Base-by-base conservation (phyloP, 129 eudicot genomes). In the Chrysanthemum lavandulifolium region DNA sequence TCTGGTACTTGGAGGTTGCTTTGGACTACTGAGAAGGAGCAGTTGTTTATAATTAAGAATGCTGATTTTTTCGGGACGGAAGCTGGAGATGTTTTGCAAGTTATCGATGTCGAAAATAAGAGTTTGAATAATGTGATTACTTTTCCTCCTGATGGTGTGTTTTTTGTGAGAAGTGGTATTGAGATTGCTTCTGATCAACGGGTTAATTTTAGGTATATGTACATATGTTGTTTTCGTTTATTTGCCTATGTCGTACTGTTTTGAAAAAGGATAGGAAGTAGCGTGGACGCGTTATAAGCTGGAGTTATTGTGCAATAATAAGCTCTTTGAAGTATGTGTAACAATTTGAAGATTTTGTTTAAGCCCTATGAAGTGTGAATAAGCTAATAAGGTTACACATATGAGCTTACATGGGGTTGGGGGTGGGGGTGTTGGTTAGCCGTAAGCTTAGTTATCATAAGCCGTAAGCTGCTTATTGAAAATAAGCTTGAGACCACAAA, bases 1-100 rank as follows among this genome's bases (percentile, higher is more conserved):
- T 93, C 96, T 0, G 97, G 87, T 59, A 93, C 97, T 54, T 93
- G 98, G 98, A 78, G 98, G 6, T 47, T 93, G 82, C 82, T 93
- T 6, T 93, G 98, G 98, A 93, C 97, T 65, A 93, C 97, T 0
- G 96, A 89, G 86, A 93, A 93, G 83, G 97, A 93, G 43, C 98
- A 90, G 77, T 88, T 93, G 49, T 90, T 83, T 47, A 90, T 93
- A 13, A 80, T 87, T 0, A 80, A 87, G 76, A 93, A 90, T 50
- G 97, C 97, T 10, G 33, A 73, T 7, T 68, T 86, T 21, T 93
- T 90, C 13, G 96, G 97, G 21, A 93, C 96, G 15, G 47, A 77
- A 71, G 82, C 92, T 10, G 98, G 98, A 31, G 98, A 93, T 57
- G 97, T 93, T 15, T 78, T 93, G 84, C 98, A 90, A 71, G 98